These are phyloP conservation scores for Picea abies DNA, from an alignment of 83 land plant species.

Conservation along the genomic window DNA sequence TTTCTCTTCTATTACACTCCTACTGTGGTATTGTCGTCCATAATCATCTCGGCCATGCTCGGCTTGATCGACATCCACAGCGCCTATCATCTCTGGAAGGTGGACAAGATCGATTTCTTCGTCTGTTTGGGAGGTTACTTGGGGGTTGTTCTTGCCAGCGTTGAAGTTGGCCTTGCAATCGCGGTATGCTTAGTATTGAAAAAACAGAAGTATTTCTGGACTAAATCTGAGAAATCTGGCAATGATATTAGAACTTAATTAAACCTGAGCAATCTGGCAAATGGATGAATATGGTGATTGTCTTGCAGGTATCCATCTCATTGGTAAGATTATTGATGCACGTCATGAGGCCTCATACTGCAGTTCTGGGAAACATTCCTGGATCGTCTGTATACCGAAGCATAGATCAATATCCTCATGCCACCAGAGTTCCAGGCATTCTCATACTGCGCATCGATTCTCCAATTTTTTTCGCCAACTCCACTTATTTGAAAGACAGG, in stretches of 20 bases:
- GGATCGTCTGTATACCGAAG: conserved; percentile 35
- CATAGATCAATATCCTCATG: conserved; percentile 31
- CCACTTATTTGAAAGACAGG: conserved; percentile 41
- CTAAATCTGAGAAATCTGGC: no score
- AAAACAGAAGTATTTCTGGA: no score
- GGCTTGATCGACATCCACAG: conserved; percentile 77
- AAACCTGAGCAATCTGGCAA: no score
- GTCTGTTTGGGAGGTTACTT: conserved; percentile 69
- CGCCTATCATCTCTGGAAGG: conserved; percentile 63
- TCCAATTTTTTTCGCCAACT: conserved; percentile 30
- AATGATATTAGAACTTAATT: no score
- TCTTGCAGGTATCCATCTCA: conserved; percentile 33
- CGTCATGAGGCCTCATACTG: conserved; percentile 28
- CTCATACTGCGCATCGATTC: conserved; percentile 36
- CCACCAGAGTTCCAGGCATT: conserved; percentile 22
- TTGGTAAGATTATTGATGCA: conserved; percentile 30
- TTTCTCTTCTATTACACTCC: conserved; percentile 43
- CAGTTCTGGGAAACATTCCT: conserved; percentile 38
- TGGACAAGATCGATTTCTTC: conserved; percentile 80
- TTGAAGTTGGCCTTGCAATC: no score
- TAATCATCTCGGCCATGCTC: conserved; percentile 40
- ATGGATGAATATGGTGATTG: not conserved
- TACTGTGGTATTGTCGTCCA: not conserved
- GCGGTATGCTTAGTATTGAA: no score
- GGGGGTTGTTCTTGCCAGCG: conserved; percentile 37